phyloP scores from a whole-genome alignment of 202 grass and related monocot species.

The Hordeum pubiflorum region DNA sequence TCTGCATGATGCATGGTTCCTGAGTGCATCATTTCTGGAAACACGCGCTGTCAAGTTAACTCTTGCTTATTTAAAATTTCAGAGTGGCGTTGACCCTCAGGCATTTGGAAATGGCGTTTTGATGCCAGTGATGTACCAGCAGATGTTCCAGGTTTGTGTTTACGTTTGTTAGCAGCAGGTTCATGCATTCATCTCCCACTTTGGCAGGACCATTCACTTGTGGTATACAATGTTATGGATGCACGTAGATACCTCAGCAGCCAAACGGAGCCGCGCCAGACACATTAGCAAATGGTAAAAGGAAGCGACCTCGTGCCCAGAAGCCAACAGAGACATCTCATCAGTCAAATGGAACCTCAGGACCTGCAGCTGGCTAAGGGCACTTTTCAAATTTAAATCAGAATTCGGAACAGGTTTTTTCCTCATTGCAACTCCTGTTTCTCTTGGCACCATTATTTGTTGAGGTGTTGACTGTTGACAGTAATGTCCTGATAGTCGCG shows the following conservation, averaged over 20 bases:
- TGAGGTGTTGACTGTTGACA: neutral
- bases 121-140: constrained; percentile 86
- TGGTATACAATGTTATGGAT: neutral
- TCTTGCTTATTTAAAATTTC: constrained; percentile 39
- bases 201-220: neutral
- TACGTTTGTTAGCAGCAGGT: constrained; percentile 5
- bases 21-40: neutral
- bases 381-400: constrained; percentile 2
- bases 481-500: neutral
- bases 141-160: constrained; percentile 73
- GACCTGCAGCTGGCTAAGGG: constrained; percentile 44
- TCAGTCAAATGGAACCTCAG: constrained; percentile 42
- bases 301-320: constrained; percentile 58
- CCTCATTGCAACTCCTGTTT: neutral
- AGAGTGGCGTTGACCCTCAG: constrained; percentile 78
- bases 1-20: neutral
- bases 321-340: constrained; percentile 48
- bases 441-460: neutral
- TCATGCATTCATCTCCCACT: neutral
- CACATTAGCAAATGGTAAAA: constrained; percentile 43
- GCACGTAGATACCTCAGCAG: constrained; percentile 49
- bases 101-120: constrained; percentile 83
- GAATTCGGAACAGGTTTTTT: constrained; percentile 23
- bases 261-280: constrained; percentile 48
- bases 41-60: neutral